A percentile compares a stretch with the other conserved stretches of the same genome.
Evolutionary conservation across 257 asterid genomes (phyloP).

Genomic region (Capsicum baccatum): DNA sequence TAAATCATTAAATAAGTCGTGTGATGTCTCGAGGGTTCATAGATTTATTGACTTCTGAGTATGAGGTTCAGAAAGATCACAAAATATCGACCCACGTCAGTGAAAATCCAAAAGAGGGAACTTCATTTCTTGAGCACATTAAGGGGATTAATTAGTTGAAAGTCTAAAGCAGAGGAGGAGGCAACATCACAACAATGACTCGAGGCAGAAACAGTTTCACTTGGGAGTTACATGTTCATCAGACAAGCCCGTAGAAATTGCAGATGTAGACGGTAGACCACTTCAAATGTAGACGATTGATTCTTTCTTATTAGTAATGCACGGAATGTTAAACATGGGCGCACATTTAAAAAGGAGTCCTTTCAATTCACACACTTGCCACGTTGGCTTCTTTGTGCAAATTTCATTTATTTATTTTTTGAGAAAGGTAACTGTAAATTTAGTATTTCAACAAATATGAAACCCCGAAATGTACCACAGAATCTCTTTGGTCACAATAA

Average conservation of each 20-base stretch:
- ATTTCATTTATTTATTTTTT: too few species aligned
- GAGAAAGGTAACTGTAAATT: too few species aligned
- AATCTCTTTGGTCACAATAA: neutral
- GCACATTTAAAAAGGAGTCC: too few species aligned
- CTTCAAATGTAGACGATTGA: too few species aligned
- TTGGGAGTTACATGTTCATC: neutral
- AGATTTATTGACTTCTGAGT: too few species aligned
- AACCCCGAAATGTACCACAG: neutral
- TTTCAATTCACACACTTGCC: too few species aligned
- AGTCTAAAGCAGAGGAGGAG: conserved; percentile 4
- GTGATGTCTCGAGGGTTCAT: neutral
- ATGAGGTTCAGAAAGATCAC: neutral
- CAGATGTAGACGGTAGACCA: neutral
- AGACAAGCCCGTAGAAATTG: neutral
- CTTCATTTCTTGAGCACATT: conserved; percentile 12
- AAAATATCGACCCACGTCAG: neutral
- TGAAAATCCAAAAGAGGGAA: conserved; percentile 10
- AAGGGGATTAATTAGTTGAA: neutral
- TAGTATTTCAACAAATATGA: too few species aligned
- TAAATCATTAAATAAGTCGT: neutral
- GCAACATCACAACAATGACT: neutral
- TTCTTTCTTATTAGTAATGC: too few species aligned
- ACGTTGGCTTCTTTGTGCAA: too few species aligned
- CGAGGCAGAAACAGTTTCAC: neutral
- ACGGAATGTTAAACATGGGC: neutral